Base-by-base conservation (phyloP, 352 stramenopile species). In the Pythium volutum region DNA sequence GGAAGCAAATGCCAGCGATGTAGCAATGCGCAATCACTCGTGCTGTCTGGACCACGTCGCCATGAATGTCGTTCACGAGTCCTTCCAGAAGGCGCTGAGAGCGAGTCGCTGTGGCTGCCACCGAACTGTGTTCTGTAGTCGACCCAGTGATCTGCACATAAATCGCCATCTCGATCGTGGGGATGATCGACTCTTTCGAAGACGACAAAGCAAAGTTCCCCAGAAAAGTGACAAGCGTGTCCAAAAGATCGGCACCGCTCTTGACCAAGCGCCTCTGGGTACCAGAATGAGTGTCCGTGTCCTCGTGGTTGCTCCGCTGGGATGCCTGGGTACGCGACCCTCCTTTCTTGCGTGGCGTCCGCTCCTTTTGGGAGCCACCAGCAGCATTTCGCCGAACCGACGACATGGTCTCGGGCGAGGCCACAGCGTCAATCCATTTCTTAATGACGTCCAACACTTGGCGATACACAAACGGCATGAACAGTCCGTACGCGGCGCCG, bases 401-500 rank as follows among this genome's bases (percentile, higher is more conserved):
- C 3, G 60, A 59, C 52, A 67, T 67, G 1, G 39, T 39, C 23
- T 69, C 54, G 16, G 64, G 29, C 14, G 50, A 58, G 2, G 57
- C 20, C 11, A 45, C 46, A 1, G 79, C 49, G 4, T 74, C 69
- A 9, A 89, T 66, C 84, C 87, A 95, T 42, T 90, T 91, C 56
- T 85, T 87, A n/a, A 92, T 64, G 11, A 87, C 70, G 42, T 91
- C 82, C 36, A 96, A 55, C 52, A 91, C 79, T 57, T 93, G 81
- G 7, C 84, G 79, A 53, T 93, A 96, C 41, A 94, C 78, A 45
- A 87, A 93, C 14, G 87, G 71, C 79, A 94, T 93, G 65, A 94
- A 96, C 3, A 96, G 52, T 0, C 87, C 82, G 49, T 94, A 93
- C 2, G 87, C 85, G 0, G 84, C 81, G 0, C 83, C 84, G n/a